Evolutionary conservation across 352 stramenopile species (phyloP).

Genomic region (Globisporangium parvum): DNA sequence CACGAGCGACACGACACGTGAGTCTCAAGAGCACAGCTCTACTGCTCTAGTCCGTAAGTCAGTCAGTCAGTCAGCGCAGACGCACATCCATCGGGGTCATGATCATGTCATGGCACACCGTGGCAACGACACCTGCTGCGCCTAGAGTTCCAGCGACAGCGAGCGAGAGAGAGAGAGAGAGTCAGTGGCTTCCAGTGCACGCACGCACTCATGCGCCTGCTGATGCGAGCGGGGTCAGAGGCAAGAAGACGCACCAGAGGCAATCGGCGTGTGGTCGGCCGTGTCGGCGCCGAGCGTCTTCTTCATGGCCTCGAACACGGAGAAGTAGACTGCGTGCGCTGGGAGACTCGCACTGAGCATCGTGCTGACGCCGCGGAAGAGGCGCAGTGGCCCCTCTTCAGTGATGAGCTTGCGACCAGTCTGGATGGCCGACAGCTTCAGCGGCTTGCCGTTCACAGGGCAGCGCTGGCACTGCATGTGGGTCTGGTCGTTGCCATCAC

Average conservation of each 20-base stretch:
- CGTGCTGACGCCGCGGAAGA: constrained; percentile 96
- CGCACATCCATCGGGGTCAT: constrained; percentile 97
- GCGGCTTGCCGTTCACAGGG: constrained; percentile 50
- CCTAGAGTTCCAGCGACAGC: constrained; percentile 32
- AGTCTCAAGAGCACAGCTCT: constrained; percentile 1
- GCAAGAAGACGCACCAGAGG: constrained; percentile 27
- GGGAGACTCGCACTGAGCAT: constrained; percentile 98
- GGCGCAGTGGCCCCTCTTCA: constrained; percentile 65
- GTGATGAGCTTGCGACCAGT: constrained; percentile 56
- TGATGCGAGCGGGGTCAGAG: background rate
- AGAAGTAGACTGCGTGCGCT: constrained; percentile 93
- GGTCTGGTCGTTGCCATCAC: constrained; percentile 64
- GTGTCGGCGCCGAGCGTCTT: constrained; percentile 69
- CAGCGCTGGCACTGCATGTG: constrained; percentile 93
- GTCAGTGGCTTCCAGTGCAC: background rate
- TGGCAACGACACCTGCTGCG: constrained; percentile 90
- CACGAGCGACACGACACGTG: background rate
- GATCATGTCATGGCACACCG: constrained; percentile 96
- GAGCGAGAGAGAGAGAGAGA: background rate
- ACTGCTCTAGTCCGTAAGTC: too few species aligned
- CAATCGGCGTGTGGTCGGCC: constrained; percentile 59
- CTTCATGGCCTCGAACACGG: constrained; percentile 89
- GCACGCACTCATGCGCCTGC: too few species aligned
- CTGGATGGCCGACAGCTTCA: constrained; percentile 52
- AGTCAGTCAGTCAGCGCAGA: background rate